These are phyloP conservation scores for Cladosporium cucumerinum DNA, from an alignment of 2,329 filamentous ascomycete species.

Conservation along the genomic window DNA sequence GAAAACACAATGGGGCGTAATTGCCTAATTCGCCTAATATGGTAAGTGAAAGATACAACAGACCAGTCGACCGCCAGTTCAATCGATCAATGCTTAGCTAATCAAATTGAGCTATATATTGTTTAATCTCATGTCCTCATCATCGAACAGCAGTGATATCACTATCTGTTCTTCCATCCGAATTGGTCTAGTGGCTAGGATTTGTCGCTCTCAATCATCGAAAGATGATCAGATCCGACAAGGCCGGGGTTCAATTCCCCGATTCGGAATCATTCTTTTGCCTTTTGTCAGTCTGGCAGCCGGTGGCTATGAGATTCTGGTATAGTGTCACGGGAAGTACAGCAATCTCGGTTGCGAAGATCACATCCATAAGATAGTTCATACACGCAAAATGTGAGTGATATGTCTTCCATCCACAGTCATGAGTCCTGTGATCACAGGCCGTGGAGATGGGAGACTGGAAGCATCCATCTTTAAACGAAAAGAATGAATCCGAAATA, in stretches of 20 bases:
- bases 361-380: not conserved
- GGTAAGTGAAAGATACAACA: not conserved
- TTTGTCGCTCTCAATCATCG: conserved; percentile 9
- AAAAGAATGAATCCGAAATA: not conserved
- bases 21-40: not conserved
- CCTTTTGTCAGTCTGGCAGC: not conserved
- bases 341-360: not conserved
- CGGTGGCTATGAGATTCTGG: not conserved
- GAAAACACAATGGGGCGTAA: not conserved
- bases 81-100: not conserved
- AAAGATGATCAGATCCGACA: conserved; percentile 3
- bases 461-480: not conserved
- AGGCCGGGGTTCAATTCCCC: conserved; percentile 11
- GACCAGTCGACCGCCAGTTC: not conserved
- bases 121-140: too few species aligned
- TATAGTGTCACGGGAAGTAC: not conserved
- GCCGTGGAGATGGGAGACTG: not conserved
- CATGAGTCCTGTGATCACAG: not conserved
- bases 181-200: conserved; percentile 11
- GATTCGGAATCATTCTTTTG: conserved; percentile 1
- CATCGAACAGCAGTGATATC: not conserved
- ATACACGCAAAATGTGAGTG: not conserved
- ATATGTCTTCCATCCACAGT: not conserved
- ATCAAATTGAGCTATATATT: not conserved
- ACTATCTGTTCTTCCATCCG: not conserved